Evolutionary conservation across 257 asterid genomes (phyloP), one percentile per base, ranked within the genome.

Genomic region (Anisodus tanguticus): DNA sequence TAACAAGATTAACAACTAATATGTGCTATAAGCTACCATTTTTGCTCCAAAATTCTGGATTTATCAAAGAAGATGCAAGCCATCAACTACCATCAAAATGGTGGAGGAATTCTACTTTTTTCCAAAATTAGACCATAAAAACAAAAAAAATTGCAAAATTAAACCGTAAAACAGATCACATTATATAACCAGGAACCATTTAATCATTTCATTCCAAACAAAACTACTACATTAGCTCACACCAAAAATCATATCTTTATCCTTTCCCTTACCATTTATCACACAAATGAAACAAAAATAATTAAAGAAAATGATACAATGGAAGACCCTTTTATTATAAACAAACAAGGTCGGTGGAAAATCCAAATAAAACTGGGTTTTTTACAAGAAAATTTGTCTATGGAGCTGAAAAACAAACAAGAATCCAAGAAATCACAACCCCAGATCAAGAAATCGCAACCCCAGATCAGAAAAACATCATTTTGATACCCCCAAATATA

Each of bases 221-320:
- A 71, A 71, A 71, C 79, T 72, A 62, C 63, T 12, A 70, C 15
- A 76, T 51, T 26, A 76, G 13, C 63, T 76, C 81, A 76, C 81
- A 51, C 62, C 43, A 51, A 76, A 47, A 76, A 26, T 51, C 47
- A 76, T 51, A 53, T 26, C 9, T 76, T 76, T 76, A 31, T 76
- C 45, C 45, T 76, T 22, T 9, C 0, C 47, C 63, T 51, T 16
- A 26, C 45, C 81, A 51, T 51, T 51, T 5, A 26, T 51, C 81
- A 12, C 26, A 76, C 22, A 31, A 3, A 47, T 47, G 3, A 16
- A 16, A n/a, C 2, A 72, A 26, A 71, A 31, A 31, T 31, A 19
- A 74, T 11, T 45, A 76, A 51, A 22, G 2, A 41, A 41, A 41
- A 41, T 41, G 45, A 41, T 41, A 41, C 5, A 2, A 41, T 41